Percentiles rank a stretch among this genome's conserved stretches.
Conservation (phyloP, 768 basidiomycete species). For the Tricholomella constricta region DNA sequence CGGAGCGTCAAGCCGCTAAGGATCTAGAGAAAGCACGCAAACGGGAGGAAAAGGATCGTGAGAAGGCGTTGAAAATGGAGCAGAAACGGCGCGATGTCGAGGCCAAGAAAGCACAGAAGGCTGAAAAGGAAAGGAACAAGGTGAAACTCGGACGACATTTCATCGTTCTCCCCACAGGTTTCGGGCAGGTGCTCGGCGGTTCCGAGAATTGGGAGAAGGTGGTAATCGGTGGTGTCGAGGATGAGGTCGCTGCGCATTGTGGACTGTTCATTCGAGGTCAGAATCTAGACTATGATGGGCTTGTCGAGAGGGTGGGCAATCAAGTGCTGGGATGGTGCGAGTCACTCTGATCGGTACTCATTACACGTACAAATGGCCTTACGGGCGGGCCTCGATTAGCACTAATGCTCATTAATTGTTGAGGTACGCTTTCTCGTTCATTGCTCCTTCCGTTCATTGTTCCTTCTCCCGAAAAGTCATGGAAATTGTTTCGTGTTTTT, state of each 20-base stretch:
- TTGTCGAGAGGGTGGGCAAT: slow-evolving; percentile 46
- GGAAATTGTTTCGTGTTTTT: no score
- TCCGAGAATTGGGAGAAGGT: slow-evolving; percentile 53
- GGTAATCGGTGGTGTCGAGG: slow-evolving; percentile 48
- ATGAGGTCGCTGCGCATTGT: slow-evolving; percentile 59
- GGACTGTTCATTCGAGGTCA: slow-evolving; percentile 52
- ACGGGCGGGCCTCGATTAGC: no score
- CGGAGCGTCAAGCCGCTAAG: slow-evolving; percentile 15
- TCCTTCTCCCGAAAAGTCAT: no score
- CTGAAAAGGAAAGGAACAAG: slow-evolving; percentile 25
- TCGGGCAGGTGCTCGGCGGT: slow-evolving; percentile 43
- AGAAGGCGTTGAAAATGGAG: slow-evolving; percentile 19
- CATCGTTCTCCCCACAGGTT: slow-evolving; percentile 50
- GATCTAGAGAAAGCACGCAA: slow-evolving; percentile 23
- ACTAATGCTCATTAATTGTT: no score
- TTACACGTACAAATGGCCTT: no score
- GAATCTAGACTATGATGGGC: slow-evolving; percentile 52
- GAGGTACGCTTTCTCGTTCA: no score
- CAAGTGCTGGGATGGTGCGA: slow-evolving; percentile 47
- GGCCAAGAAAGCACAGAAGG: slow-evolving; percentile 19
- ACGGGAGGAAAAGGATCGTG: slow-evolving; percentile 17
- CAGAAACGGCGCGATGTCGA: slow-evolving; percentile 21
- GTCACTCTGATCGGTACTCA: no score
- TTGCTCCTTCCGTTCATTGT: no score
- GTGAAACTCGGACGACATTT: slow-evolving; percentile 44